Conservation (phyloP, 2,329 filamentous ascomycete species). For the Calonectria pteridis region DNA sequence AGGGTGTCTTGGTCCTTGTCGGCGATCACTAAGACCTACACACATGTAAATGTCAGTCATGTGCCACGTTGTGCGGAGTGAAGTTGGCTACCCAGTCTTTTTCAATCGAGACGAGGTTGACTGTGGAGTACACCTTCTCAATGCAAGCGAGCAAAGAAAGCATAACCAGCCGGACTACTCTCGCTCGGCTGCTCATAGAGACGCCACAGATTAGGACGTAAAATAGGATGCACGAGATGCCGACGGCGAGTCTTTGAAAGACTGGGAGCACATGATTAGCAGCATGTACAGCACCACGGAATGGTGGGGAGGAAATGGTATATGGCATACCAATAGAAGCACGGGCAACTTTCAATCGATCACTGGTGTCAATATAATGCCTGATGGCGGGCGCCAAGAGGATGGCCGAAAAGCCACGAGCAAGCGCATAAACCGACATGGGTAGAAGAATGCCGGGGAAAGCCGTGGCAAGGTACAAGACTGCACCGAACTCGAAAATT, state of each 20-base stretch:
- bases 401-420: conserved; percentile 68
- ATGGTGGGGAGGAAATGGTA: background rate
- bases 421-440: conserved; percentile 74
- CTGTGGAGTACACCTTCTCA: conserved; percentile 74
- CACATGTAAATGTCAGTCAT: background rate
- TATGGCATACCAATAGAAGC: conserved; percentile 55
- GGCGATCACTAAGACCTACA: conserved; percentile 37
- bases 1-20: conserved; percentile 17
- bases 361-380: conserved; percentile 64
- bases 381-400: conserved; percentile 70
- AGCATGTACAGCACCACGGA: background rate
- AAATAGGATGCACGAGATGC: conserved; percentile 59
- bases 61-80: too few relatives aligned
- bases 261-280: conserved; percentile 25
- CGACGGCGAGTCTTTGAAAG: conserved; percentile 56
- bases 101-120: conserved; percentile 76
- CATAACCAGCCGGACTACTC: conserved; percentile 44
- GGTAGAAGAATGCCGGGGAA: conserved; percentile 71
- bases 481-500: conserved; percentile 71
- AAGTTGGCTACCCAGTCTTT: conserved; percentile 70
- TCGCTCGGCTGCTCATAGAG: background rate
- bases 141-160: conserved; percentile 68
- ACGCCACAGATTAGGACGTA: conserved; percentile 37
- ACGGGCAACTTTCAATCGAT: conserved; percentile 62
- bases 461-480: conserved; percentile 67